Base-by-base conservation (phyloP, 257 asterid species). In the Prunella vulgaris region DNA sequence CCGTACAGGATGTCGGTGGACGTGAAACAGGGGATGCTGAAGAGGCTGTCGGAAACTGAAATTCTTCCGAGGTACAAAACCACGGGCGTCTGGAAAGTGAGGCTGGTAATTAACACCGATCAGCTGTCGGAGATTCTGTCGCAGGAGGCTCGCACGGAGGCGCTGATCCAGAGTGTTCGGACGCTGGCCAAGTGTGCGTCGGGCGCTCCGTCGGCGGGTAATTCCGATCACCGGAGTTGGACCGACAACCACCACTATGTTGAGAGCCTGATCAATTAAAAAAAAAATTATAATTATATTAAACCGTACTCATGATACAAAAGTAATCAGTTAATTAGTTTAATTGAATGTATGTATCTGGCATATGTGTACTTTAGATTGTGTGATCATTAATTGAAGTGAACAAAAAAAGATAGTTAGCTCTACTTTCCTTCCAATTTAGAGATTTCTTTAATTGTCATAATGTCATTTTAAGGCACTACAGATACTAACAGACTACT, bases 141-240 rank as follows among this genome's bases (percentile, higher is more conserved):
- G 30, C 85, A 86, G 63, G 92, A 84, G 75, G 80, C 78, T 10
- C 81, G 78, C 10, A 86, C 87, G 18, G 87, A 82, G 77, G 89
- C 78, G 56, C 82, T 84, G 25, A 84, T 86, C 1, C 84, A 86
- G 73, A 84, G 82, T 52, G 84, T 86, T 1, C 69, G 92, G 15
- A 81, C 84, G 14, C 87, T 77, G 63, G 92, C 87, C 1, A 84
- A 82, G 77, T 84, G 86, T 20, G 64, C 82, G 5, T 40, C 80
- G 22, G 46, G 77, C 0, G 54, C 12, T 10, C 38, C 75, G 10
- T 71, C 83, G 0, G 40, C 70, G 67, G 61, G 14, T 10, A n/a
- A 3, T 33, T 77, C 81, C 27, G 84, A 81, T 21, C 77, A 69
- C 15, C 81, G 79, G 79, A 84, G 88, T 6, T 64, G 76, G 76